These are phyloP conservation scores for Colletotrichum filicis DNA, from an alignment of 2,329 filamentous ascomycete species.

Conservation along the genomic window DNA sequence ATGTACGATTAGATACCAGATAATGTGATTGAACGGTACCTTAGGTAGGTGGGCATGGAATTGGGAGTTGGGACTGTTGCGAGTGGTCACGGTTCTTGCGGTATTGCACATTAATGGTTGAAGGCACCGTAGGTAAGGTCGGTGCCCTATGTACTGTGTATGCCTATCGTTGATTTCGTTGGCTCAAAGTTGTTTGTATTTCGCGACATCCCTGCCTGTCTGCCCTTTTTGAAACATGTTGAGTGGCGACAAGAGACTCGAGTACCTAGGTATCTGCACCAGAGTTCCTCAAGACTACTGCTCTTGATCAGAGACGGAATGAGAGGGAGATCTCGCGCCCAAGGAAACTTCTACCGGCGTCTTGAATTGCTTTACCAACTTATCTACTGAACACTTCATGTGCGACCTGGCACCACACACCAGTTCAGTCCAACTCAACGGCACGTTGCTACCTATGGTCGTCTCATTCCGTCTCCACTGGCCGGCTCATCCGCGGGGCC, in stretches of 20 bases:
- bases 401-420: neutral
- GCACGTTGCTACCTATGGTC: neutral
- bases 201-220: conserved; percentile 12
- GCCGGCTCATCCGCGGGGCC: neutral
- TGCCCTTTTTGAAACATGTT: conserved; percentile 18
- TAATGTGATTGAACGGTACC: no score
- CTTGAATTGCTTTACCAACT: no score
- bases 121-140: neutral
- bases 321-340: neutral
- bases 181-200: neutral
- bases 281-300: neutral
- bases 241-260: conserved; percentile 18
- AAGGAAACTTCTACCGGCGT: no score
- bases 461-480: neutral
- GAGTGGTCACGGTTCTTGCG: conserved; percentile 12
- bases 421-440: neutral
- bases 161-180: neutral
- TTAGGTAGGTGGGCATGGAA: neutral
- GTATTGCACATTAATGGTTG: neutral
- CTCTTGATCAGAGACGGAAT: neutral
- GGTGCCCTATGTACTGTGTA: no score
- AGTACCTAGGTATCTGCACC: neutral
- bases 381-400: neutral
- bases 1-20: no score
- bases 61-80: neutral